Base-by-base conservation (phyloP, 805 yeast genomes). In the Cyberlindnera galapagoensis region DNA sequence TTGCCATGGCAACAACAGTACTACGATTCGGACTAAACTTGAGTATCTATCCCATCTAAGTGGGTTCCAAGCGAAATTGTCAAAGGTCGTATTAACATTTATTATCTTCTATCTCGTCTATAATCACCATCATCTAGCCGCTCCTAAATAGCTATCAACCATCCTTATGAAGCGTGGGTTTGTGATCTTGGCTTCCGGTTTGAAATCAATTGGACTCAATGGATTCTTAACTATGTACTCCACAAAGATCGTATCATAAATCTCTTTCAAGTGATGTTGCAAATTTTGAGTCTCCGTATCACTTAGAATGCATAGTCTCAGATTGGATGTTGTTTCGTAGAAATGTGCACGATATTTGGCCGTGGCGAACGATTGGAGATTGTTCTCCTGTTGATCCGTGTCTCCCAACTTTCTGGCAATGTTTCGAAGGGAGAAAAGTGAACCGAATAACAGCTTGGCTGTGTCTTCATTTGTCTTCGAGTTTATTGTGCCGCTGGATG, bases 371-470 rank as follows among this genome's bases (percentile, higher is more conserved):
- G 79, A 69, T 22, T 62, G 62, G 30, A 78, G 62, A 7, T 52
- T 47, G 31, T 58, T 54, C 10, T 55, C 46, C 6, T 47, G 51
- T 14, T 58, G 59, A 26, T 40, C 53, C 44, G 50, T 52, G 52
- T 40, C 60, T 42, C 55, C 56, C 9, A 76, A 50, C 39, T 70
- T 78, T n/a, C 74, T 65, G 0, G 90, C 71, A 23, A 92, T 72
- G 40, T 80, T 84, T 32, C 87, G 69, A 39, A 90, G 58, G 9
- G 96, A 86, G 53, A 76, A 82, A 8, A 85, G 63, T 24, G 84
- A 75, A 9, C 98, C 98, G 53, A 85, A 92, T 10, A 92, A 65
- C 21, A 92, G 69, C 54, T 90, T 81, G 7, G 92, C 79, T 10
- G 74, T 64, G 50, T 87, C 86, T 30, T 79, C 80, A 26, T 71